Evolutionary conservation across 2,329 filamentous ascomycete species (phyloP).

Genomic region (Sporothrix schenckii): DNA sequence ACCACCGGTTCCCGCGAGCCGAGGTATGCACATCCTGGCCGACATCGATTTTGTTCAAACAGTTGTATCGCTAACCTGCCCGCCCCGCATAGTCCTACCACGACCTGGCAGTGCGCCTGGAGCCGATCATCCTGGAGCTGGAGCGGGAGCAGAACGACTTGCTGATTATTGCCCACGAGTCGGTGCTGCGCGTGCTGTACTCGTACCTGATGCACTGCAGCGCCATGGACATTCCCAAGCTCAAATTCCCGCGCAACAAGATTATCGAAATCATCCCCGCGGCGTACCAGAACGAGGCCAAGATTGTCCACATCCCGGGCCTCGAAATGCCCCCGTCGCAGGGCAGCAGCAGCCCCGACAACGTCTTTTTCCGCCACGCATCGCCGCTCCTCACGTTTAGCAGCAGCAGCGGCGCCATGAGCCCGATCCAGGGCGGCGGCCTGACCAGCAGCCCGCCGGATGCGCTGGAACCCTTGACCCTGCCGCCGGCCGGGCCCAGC

Average conservation of each 20-base stretch:
- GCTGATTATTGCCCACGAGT: slow-evolving; percentile 98
- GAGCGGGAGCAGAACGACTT: slow-evolving; percentile 96
- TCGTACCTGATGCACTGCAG: slow-evolving; percentile 99
- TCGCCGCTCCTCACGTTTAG: slow-evolving; percentile 78
- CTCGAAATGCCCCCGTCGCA: slow-evolving; percentile 47
- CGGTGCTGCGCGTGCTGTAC: slow-evolving; percentile 93
- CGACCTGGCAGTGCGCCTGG: slow-evolving; percentile 93
- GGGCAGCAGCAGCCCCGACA: slow-evolving; percentile 34
- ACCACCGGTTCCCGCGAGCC: slow-evolving; percentile 91
- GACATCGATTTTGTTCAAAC: no score
- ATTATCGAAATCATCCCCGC: slow-evolving; percentile 99
- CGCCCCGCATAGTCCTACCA: slow-evolving; percentile 75
- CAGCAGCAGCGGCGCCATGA: slow-evolving; percentile 57
- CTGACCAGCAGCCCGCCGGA: slow-evolving; percentile 52
- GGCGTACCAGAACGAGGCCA: slow-evolving; percentile 94
- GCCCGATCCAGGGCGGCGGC: slow-evolving; percentile 51
- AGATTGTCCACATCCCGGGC: slow-evolving; percentile 81
- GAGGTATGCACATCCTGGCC: slow-evolving; percentile 61
- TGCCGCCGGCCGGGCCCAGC: slow-evolving; percentile 33
- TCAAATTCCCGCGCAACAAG: slow-evolving; percentile 93
- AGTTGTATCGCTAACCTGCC: background rate
- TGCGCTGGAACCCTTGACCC: slow-evolving; percentile 39
- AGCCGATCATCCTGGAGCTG: slow-evolving; percentile 95
- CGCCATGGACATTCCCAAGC: slow-evolving; percentile 86
- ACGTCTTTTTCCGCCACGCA: slow-evolving; percentile 61